Evolutionary conservation across 225 moss, liverwort and hornwort genomes (phyloP).

Genomic region (Ulota crispa): DNA sequence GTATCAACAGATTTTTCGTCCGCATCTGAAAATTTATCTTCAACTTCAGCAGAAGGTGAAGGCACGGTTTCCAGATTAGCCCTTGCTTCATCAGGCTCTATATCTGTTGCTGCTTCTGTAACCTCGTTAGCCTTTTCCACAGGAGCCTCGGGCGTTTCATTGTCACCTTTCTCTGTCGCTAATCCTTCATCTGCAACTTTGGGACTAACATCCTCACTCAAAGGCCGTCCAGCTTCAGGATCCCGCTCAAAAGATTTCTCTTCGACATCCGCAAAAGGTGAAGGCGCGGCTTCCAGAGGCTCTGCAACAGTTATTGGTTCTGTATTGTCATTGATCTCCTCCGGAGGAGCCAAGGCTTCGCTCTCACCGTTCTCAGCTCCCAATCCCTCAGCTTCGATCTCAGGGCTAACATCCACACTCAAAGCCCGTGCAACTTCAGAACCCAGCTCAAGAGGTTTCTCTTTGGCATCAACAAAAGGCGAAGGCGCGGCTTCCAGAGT

Average conservation of each 20-base stretch:
- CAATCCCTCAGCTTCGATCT: background rate
- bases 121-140: constrained; percentile 12
- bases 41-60: constrained; percentile 10
- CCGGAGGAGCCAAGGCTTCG: background rate
- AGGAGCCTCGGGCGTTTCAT: background rate
- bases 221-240: background rate
- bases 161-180: background rate
- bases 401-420: background rate
- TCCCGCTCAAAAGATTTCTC: background rate
- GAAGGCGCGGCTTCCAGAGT: background rate
- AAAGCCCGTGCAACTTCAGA: background rate
- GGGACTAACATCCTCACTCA: background rate
- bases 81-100: background rate
- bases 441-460: background rate
- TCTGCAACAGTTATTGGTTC: background rate
- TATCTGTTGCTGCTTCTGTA: background rate
- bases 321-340: constrained; percentile 8
- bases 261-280: constrained; percentile 8
- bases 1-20: no score
- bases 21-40: background rate
- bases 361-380: background rate
- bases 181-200: background rate
- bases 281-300: constrained; percentile 7
- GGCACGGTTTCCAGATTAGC: background rate
- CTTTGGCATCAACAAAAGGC: background rate